Percentiles rank a stretch among this genome's conserved stretches.
Conservation (phyloP, 148 eudicot genomes). For the Salicornia ramosissima region DNA sequence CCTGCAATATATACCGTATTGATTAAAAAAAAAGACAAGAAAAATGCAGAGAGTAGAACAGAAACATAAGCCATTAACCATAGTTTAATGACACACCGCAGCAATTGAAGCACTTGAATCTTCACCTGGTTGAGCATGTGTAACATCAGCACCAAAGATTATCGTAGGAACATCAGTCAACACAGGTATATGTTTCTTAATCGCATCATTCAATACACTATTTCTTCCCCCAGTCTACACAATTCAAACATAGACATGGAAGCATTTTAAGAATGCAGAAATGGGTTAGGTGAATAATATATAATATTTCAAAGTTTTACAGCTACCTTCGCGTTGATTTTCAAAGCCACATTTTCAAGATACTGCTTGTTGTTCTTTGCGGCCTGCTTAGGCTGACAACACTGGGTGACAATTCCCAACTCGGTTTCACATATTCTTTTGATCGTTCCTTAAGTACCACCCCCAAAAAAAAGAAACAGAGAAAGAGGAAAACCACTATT, state of each 20-base stretch:
- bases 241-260: not conserved
- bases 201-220: slow-evolving; percentile 35
- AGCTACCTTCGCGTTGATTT: slow-evolving; percentile 86
- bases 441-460: slow-evolving; percentile 54
- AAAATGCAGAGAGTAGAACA: not conserved
- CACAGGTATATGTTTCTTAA: slow-evolving; percentile 30
- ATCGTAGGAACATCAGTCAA: slow-evolving; percentile 56
- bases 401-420: slow-evolving; percentile 78
- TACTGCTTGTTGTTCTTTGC: slow-evolving; percentile 45
- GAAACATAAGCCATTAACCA: not conserved
- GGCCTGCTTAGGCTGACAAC: slow-evolving; percentile 60
- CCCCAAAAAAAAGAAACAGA: not conserved
- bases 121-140: slow-evolving; percentile 72
- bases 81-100: slow-evolving; percentile 39
- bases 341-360: slow-evolving; percentile 71
- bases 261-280: not conserved
- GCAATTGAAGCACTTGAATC: slow-evolving; percentile 72
- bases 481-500: not conserved
- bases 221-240: slow-evolving; percentile 70
- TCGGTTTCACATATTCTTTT: slow-evolving; percentile 83
- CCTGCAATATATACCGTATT: slow-evolving; percentile 29
- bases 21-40: too few species aligned
- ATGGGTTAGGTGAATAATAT: not conserved
- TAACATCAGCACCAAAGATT: slow-evolving; percentile 79
- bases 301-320: not conserved